Percentiles rank a stretch among this genome's conserved stretches.
Evolutionary conservation across 257 asterid species (phyloP).

Genomic region (Petrea volubilis): DNA sequence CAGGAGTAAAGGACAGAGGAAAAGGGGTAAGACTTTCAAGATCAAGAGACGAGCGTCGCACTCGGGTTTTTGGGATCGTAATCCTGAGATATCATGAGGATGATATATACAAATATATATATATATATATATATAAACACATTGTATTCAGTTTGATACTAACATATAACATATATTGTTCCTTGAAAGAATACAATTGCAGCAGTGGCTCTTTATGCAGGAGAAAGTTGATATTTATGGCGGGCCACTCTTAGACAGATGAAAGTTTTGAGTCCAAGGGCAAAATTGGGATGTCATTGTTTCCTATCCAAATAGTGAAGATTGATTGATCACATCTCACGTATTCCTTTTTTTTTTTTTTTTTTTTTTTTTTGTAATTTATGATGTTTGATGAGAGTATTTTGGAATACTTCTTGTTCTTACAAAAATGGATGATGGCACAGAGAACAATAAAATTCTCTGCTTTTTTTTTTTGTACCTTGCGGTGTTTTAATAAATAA

Average conservation of each 20-base stretch:
- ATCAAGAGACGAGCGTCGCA: conserved; percentile 47
- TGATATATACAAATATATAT: neutral
- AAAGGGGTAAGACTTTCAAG: conserved; percentile 52
- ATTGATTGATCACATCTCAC: neutral
- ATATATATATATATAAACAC: conserved; percentile 12
- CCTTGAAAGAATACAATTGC: neutral
- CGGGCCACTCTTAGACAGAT: neutral
- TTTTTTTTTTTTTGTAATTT: conserved; percentile 29
- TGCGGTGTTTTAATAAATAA: conserved; percentile 7
- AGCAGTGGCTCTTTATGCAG: conserved; percentile 1
- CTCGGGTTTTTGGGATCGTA: conserved; percentile 54
- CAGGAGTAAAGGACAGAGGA: conserved; percentile 58
- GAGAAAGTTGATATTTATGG: conserved; percentile 7
- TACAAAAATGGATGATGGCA: neutral
- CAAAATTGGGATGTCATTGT: neutral
- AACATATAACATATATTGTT: neutral
- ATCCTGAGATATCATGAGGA: conserved; percentile 33
- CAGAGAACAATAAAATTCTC: neutral
- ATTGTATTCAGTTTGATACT: conserved; percentile 15
- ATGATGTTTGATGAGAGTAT: neutral
- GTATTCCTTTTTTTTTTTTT: neutral
- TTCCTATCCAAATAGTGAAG: conserved; percentile 5
- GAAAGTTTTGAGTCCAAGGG: conserved; percentile 1
- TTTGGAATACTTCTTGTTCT: conserved; percentile 3
- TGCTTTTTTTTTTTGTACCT: conserved; percentile 26